Conservation (phyloP, 169 alveolate genomes). For the Eimeria necatrix region DNA sequence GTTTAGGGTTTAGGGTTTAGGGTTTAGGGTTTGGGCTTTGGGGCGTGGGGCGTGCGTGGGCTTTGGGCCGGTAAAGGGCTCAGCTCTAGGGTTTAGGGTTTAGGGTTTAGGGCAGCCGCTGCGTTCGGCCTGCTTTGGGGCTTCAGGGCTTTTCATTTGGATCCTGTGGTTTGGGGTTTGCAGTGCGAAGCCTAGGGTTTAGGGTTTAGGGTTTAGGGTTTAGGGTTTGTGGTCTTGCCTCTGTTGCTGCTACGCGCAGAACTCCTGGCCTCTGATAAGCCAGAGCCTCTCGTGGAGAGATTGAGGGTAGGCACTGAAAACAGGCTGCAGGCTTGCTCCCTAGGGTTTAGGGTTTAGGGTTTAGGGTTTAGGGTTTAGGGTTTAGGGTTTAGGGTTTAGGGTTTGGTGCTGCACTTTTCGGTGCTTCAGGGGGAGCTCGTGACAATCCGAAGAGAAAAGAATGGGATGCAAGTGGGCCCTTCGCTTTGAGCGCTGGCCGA, state of each 20-base stretch:
- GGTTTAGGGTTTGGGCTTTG: not conserved
- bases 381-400: not conserved
- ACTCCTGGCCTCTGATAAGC: not conserved
- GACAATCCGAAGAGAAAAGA: not conserved
- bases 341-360: not conserved
- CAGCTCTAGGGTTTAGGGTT: not conserved
- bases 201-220: conserved; percentile 38
- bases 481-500: too few species aligned
- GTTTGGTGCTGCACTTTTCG: not conserved
- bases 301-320: not conserved
- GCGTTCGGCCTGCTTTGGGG: too few species aligned
- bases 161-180: not conserved
- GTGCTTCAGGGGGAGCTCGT: conserved; percentile 22
- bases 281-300: conserved; percentile 21
- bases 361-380: not conserved
- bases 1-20: not conserved
- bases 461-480: not conserved
- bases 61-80: not conserved
- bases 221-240: not conserved
- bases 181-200: not conserved
- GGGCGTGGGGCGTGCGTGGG: not conserved
- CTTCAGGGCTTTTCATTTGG: not conserved
- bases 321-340: not conserved
- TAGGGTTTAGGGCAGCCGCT: not conserved
- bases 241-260: not conserved